Conservation (phyloP, 768 basidiomycete genomes). For the Mrakia blollopis region DNA sequence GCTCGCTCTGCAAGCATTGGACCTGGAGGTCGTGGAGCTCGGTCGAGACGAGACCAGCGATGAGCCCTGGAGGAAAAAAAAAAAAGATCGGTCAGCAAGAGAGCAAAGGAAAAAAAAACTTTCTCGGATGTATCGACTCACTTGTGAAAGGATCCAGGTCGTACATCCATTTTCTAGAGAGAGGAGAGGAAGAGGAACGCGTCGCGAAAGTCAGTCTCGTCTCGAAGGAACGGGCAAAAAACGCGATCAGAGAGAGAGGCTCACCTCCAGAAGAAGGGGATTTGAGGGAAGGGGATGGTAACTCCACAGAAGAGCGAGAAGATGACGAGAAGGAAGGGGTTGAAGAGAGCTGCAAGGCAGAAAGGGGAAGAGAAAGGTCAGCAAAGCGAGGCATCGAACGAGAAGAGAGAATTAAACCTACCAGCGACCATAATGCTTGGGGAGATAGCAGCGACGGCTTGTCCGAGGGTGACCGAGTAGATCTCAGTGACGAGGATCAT, state of each 20-base stretch:
- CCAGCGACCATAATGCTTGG: slow-evolving; percentile 23
- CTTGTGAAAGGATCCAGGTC: slow-evolving; percentile 45
- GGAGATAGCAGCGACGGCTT: slow-evolving; percentile 35
- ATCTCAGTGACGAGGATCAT: slow-evolving; percentile 66
- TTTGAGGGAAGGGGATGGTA: slow-evolving; percentile 54
- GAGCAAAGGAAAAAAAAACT: not conserved
- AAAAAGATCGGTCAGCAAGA: not conserved
- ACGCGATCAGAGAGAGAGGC: no score
- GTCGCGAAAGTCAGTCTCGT: no score
- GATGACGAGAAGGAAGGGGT: slow-evolving; percentile 62
- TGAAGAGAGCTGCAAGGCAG: slow-evolving; percentile 40
- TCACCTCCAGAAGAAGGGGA: slow-evolving; percentile 59
- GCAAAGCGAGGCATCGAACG: no score
- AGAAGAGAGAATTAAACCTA: no score
- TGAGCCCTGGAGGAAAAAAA: slow-evolving; percentile 55
- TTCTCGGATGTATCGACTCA: no score
- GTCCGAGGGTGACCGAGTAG: slow-evolving; percentile 62
- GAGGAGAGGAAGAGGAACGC: not conserved
- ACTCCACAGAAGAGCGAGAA: slow-evolving; percentile 75
- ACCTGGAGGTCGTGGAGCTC: slow-evolving; percentile 69
- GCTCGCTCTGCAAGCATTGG: slow-evolving; percentile 61
- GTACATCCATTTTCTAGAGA: slow-evolving; percentile 21
- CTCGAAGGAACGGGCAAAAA: no score
- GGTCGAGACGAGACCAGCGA: slow-evolving; percentile 69
- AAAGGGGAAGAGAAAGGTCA: no score